Evolutionary conservation across 164 flowering plant genomes (phyloP).

Genomic region (Vitis rupestris): DNA sequence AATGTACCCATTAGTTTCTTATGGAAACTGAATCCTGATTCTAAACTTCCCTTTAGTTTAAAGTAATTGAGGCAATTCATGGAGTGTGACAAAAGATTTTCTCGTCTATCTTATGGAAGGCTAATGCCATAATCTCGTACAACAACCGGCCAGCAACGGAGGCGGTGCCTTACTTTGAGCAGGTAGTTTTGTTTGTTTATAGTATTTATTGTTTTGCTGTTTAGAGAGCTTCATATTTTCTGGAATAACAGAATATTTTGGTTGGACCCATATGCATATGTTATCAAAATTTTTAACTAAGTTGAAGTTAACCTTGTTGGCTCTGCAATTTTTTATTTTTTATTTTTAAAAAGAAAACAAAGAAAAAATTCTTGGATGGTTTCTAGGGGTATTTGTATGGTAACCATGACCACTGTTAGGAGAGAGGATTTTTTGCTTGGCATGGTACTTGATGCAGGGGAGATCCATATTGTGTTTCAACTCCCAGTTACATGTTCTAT

Average conservation of each 20-base stretch:
- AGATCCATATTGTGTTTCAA: too few relatives aligned
- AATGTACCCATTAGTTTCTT: conserved; percentile 1
- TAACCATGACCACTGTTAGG: too few relatives aligned
- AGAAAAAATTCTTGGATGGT: background rate
- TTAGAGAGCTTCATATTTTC: background rate
- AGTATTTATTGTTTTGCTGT: background rate
- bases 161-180: conserved; percentile 98
- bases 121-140: conserved; percentile 88
- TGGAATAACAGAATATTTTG: background rate
- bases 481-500: too few relatives aligned
- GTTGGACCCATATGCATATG: background rate
- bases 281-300: background rate
- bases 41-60: conserved; percentile 15
- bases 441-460: too few relatives aligned
- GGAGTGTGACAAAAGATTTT: conserved; percentile 37
- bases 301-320: background rate
- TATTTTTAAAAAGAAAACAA: background rate
- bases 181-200: conserved; percentile 41
- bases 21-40: conserved; percentile 18
- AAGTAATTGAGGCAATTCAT: conserved; percentile 16
- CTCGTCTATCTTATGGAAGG: conserved; percentile 57
- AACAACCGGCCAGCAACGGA: conserved; percentile 94
- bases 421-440: too few relatives aligned
- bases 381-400: background rate
- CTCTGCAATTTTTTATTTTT: background rate